Conservation (phyloP, 2,329 filamentous ascomycete species). For the Lecanoromycetidae sp. region DNA sequence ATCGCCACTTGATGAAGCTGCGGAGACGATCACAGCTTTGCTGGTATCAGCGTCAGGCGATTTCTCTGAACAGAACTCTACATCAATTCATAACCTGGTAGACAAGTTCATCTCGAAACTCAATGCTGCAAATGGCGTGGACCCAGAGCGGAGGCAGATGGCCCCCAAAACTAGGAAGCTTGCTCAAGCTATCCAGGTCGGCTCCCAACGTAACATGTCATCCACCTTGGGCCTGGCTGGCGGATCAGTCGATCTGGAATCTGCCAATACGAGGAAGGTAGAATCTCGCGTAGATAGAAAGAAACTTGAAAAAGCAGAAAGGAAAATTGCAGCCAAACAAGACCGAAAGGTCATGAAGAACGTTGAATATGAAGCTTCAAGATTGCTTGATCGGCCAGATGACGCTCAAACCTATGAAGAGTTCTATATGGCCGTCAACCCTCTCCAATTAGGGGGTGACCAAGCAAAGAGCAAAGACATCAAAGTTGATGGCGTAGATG, state of each 20-base stretch:
- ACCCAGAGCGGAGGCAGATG: constrained; percentile 55
- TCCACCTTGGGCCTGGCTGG: constrained; percentile 82
- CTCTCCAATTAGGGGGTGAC: constrained; percentile 68
- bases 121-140: constrained; percentile 55
- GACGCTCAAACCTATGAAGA: constrained; percentile 90
- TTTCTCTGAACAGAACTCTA: constrained; percentile 57
- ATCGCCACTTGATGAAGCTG: constrained; percentile 74
- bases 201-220: constrained; percentile 87
- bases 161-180: constrained; percentile 71
- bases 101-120: constrained; percentile 81
- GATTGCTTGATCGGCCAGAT: constrained; percentile 70
- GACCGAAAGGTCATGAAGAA: constrained; percentile 98
- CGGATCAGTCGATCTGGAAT: constrained; percentile 80
- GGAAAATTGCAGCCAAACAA: constrained; percentile 95
- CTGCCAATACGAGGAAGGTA: constrained; percentile 81
- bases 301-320: constrained; percentile 97
- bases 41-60: constrained; percentile 88
- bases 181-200: constrained; percentile 90
- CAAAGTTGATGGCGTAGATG: constrained; percentile 92
- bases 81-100: constrained; percentile 69
- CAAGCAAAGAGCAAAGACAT: constrained; percentile 92
- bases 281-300: constrained; percentile 96
- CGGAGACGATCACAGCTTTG: constrained; percentile 71
- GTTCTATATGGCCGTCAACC: constrained; percentile 99
- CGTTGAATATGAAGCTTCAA: constrained; percentile 93